These are phyloP conservation scores for Colletotrichum cuscutae DNA, from an alignment of 2,329 filamentous ascomycete species.

Conservation along the genomic window DNA sequence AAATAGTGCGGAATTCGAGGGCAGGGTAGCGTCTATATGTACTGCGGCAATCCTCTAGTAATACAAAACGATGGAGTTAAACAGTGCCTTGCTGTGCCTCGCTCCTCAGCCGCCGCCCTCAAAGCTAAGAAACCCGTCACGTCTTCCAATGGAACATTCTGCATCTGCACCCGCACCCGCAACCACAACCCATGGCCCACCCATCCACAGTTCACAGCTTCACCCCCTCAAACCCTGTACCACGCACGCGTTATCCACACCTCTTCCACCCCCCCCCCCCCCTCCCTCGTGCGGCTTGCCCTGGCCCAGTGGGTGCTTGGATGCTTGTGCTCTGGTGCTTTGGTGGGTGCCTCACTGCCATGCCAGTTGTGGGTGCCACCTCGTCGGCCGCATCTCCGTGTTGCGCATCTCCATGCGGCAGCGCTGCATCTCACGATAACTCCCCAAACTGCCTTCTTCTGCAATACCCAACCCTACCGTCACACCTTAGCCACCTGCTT, in stretches of 20 bases:
- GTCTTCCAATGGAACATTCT: not conserved
- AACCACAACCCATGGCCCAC: not conserved
- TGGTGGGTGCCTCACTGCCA: not conserved
- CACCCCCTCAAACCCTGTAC: not conserved
- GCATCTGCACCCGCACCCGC: not conserved
- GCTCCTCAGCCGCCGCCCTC: conserved; percentile 3
- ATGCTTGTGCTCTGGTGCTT: not conserved
- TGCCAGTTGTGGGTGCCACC: not conserved
- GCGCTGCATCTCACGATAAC: conserved; percentile 21
- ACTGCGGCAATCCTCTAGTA: too few species aligned
- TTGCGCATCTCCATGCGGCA: conserved; percentile 12
- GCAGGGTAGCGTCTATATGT: too few species aligned
- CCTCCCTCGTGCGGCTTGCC: not conserved
- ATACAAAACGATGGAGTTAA: too few species aligned
- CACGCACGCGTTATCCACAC: not conserved
- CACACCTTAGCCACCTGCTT: not conserved
- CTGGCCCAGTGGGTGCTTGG: not conserved
- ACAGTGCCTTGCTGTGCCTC: not conserved
- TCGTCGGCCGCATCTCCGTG: not conserved
- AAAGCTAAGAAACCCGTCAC: not conserved
- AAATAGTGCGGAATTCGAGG: too few species aligned
- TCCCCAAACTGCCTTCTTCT: conserved; percentile 3
- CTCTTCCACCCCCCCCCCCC: not conserved
- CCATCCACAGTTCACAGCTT: not conserved
- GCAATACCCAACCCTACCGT: not conserved